Percentiles rank a stretch among this genome's conserved stretches.
phyloP scores from a whole-genome alignment of 2,329 filamentous ascomycete species.

The Beauveria bassiana region DNA sequence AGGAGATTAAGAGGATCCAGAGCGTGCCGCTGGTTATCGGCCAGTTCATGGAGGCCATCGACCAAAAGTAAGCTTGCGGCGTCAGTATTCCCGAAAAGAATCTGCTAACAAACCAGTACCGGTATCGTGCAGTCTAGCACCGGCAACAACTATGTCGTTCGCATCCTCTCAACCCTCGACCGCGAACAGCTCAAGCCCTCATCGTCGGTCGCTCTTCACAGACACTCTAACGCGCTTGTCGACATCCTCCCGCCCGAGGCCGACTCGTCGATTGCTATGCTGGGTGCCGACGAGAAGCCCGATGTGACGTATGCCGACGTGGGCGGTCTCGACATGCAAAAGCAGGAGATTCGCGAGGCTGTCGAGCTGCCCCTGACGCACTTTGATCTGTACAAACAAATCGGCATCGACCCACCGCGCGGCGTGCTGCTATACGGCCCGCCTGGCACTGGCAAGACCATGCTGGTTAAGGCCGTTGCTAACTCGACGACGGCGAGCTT shows the following conservation, averaged over 20 bases:
- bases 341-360: conserved; percentile 97
- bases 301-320: conserved; percentile 98
- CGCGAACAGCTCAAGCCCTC: conserved; percentile 97
- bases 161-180: conserved; percentile 95
- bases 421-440: conserved; percentile 95
- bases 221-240: conserved; percentile 96
- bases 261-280: conserved; percentile 97
- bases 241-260: conserved; percentile 98
- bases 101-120: conserved; percentile 51
- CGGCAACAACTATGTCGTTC: conserved; percentile 97
- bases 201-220: conserved; percentile 92
- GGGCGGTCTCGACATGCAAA: conserved; percentile 97
- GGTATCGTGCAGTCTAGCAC: conserved; percentile 98
- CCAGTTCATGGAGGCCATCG: conserved; percentile 99
- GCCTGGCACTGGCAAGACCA: conserved; percentile 92
- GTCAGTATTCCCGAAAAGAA: background rate
- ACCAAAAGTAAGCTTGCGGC: conserved; percentile 71
- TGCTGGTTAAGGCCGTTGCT: conserved; percentile 96
- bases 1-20: conserved; percentile 99
- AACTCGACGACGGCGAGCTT: conserved; percentile 98
- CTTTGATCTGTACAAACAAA: conserved; percentile 98
- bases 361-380: conserved; percentile 95
- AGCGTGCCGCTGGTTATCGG: conserved; percentile 96
- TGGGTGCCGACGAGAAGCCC: conserved; percentile 92
- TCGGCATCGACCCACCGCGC: conserved; percentile 94